Base-by-base conservation (phyloP, 495 filamentous ascomycete species). In the Tuber indicum region DNA sequence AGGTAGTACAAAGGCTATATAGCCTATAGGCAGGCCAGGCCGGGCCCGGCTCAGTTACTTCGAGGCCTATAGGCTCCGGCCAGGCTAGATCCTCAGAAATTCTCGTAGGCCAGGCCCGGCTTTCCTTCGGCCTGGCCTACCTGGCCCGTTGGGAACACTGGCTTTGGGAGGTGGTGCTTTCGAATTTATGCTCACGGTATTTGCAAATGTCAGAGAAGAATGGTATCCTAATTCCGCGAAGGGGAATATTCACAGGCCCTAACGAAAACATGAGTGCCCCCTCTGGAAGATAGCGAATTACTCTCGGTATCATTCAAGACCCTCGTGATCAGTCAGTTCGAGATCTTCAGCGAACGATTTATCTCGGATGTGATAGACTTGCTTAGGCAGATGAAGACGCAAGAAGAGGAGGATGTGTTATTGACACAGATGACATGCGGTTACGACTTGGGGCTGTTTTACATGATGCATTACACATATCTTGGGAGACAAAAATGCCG, bases 301-400 rank as follows among this genome's bases (percentile, higher is more conserved):
- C 91, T 92, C 76, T 89, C 89, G 32, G 82, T 85, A 2, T 88
- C 88, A 75, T 90, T 97, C 81, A 91, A 91, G 77, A 81, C 85
- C 39, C 84, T 92, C 9, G 72, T 97, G 66, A 93, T 94, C 89
- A 88, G 91, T 75, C 91, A 92, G 79, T 86, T 98, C 21, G 94
- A 98, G 84, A 87, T 87, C 0, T 96, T 97, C 82, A 87, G 92
- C n/a, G 94, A 98, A 77, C 89, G 91, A 9, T 94, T 96, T 81
- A 92, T 99, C 78, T 91, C 93, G 1, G 97, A 98, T 83, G 92
- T 98, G 88, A 95, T 96, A 4, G 94, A 97, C 84, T 90, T 94
- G 1, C 88, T 98, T 44, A 91, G 96, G 71, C 91, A 89, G 83
- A 86, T 99, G 47, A 93, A 95, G 84, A 87, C 89, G 5, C 93